Percentiles rank a stretch among this genome's conserved stretches.
phyloP scores from a whole-genome alignment of 164 flowering plant genomes.

The Berberis thunbergii region DNA sequence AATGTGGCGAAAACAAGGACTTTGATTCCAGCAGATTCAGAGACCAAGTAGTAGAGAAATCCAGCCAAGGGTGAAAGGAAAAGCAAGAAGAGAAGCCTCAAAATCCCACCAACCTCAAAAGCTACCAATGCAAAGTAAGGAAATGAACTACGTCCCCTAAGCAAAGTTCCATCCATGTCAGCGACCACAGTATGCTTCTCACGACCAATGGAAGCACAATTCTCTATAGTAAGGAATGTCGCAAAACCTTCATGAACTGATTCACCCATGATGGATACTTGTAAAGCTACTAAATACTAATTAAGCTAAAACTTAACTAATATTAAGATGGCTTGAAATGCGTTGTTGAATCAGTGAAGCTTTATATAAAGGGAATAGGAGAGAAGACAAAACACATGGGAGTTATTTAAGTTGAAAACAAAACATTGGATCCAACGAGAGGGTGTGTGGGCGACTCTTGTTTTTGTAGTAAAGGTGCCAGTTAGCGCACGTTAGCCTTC shows the following conservation, averaged over 20 bases:
- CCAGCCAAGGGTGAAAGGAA: conserved; percentile 29
- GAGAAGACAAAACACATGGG: neutral
- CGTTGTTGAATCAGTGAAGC: neutral
- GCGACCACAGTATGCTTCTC: conserved; percentile 1
- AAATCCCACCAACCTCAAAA: conserved; percentile 43
- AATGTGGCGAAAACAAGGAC: conserved; percentile 49
- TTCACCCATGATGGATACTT: neutral
- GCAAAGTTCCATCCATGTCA: neutral
- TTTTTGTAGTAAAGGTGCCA: neutral
- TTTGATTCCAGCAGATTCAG: conserved; percentile 21
- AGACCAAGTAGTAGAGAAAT: conserved; percentile 22
- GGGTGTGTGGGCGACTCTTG: neutral
- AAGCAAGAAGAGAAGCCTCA: conserved; percentile 41
- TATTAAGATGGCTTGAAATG: neutral
- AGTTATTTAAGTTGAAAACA: neutral
- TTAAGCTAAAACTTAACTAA: neutral
- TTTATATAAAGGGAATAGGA: neutral
- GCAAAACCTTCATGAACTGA: neutral
- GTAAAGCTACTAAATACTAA: neutral
- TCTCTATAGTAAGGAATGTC: neutral
- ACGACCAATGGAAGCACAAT: neutral
- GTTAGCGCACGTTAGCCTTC: neutral
- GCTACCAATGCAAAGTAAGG: conserved; percentile 60
- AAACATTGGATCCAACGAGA: neutral
- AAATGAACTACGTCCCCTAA: conserved; percentile 17